phyloP scores from a whole-genome alignment of 148 eudicot genomes.

The Vaccinium macrocarpon region DNA sequence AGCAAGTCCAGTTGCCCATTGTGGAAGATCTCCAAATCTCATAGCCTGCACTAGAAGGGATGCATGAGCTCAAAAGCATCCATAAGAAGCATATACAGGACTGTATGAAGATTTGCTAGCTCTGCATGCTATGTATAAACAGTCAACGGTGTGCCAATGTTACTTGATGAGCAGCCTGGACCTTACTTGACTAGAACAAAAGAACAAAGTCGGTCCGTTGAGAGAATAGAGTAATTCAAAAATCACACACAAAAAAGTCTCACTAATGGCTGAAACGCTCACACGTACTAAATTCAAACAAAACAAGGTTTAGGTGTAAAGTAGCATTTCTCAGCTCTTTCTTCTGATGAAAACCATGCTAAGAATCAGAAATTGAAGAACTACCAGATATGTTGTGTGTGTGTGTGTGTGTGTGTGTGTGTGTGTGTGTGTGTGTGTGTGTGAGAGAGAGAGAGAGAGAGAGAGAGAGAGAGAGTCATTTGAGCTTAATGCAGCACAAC shows the following conservation, averaged over 20 bases:
- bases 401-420: background rate
- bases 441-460: background rate
- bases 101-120: background rate
- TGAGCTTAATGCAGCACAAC: background rate
- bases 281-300: background rate
- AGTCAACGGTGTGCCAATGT: background rate
- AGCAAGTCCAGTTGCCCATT: conserved; percentile 71
- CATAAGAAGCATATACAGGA: background rate
- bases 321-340: background rate
- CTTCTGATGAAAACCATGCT: background rate
- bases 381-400: background rate
- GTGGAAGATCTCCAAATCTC: conserved; percentile 83
- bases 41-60: conserved; percentile 55
- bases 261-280: background rate
- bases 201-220: background rate
- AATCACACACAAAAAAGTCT: background rate
- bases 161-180: background rate
- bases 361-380: background rate
- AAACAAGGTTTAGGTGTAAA: background rate
- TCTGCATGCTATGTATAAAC: background rate
- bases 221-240: background rate
- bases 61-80: background rate
- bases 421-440: background rate
- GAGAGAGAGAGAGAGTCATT: background rate
- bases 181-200: background rate